Conservation (phyloP, 2,329 filamentous ascomycete species). For the Harringtonia lauricola region DNA sequence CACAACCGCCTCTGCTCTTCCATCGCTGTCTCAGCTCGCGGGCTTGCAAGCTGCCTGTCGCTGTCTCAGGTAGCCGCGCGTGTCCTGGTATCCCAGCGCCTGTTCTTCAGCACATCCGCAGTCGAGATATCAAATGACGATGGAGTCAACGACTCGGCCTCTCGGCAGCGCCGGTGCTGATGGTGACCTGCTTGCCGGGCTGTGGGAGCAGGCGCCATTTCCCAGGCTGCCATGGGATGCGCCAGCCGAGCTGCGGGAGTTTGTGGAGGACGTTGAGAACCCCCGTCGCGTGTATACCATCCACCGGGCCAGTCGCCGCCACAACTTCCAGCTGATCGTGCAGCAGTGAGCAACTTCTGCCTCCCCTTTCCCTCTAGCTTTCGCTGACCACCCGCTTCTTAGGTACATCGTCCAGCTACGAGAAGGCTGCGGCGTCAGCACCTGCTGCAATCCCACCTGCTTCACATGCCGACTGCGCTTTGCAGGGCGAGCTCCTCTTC, state of each 20-base stretch:
- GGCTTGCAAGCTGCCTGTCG: background rate
- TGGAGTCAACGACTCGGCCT: constrained; percentile 24
- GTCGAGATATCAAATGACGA: constrained; percentile 27
- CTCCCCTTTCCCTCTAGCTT: background rate
- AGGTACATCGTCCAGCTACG: constrained; percentile 77
- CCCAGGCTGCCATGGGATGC: constrained; percentile 49
- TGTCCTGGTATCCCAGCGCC: background rate
- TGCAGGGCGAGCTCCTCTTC: constrained; percentile 55
- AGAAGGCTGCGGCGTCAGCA: constrained; percentile 59
- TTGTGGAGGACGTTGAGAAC: constrained; percentile 48
- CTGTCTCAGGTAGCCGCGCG: background rate
- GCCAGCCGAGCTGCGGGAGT: constrained; percentile 42
- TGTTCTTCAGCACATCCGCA: background rate
- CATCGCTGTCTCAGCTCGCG: too few species aligned
- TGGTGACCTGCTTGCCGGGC: constrained; percentile 39
- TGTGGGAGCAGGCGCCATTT: constrained; percentile 53
- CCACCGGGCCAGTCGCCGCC: constrained; percentile 47
- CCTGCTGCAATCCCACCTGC: constrained; percentile 67
- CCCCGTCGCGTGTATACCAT: constrained; percentile 50
- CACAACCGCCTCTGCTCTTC: too few species aligned
- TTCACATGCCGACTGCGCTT: constrained; percentile 65
- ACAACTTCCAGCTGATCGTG: constrained; percentile 55
- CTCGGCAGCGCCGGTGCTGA: constrained; percentile 16
- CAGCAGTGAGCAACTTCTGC: constrained; percentile 37
- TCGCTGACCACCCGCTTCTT: constrained; percentile 10